phyloP scores from a whole-genome alignment of 129 eudicot species.

The Flaveria brownii region DNA sequence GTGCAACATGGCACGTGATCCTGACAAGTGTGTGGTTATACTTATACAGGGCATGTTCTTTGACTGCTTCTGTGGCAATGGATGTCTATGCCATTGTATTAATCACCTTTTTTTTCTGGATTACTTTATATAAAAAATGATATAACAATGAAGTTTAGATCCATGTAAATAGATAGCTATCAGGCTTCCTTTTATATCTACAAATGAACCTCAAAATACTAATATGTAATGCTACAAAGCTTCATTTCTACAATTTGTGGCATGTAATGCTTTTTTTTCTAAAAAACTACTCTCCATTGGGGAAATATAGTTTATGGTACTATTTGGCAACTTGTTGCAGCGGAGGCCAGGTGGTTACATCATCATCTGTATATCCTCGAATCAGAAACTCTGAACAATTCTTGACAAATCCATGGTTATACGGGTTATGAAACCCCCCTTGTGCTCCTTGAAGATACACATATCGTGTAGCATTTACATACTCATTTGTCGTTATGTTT shows the following conservation, averaged over 20 bases:
- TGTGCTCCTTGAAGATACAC: constrained; percentile 81
- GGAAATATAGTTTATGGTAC: background rate
- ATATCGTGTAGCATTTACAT: constrained; percentile 67
- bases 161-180: background rate
- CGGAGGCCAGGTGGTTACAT: constrained; percentile 67
- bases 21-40: constrained; percentile 24
- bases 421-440: constrained; percentile 82
- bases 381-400: constrained; percentile 85
- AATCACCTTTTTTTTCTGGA: background rate
- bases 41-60: background rate
- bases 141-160: background rate
- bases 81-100: background rate
- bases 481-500: constrained; percentile 88
- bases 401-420: constrained; percentile 76
- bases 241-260: background rate
- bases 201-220: background rate
- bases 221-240: background rate
- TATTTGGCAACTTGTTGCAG: constrained; percentile 50
- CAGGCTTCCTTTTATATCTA: background rate
- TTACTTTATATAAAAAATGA: background rate
- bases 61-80: constrained; percentile 2
- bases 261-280: background rate
- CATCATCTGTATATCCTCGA: constrained; percentile 76
- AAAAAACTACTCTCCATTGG: background rate
- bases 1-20: background rate